phyloP scores from a whole-genome alignment of 2,329 filamentous ascomycete species.

The Pyrenophora teres region DNA sequence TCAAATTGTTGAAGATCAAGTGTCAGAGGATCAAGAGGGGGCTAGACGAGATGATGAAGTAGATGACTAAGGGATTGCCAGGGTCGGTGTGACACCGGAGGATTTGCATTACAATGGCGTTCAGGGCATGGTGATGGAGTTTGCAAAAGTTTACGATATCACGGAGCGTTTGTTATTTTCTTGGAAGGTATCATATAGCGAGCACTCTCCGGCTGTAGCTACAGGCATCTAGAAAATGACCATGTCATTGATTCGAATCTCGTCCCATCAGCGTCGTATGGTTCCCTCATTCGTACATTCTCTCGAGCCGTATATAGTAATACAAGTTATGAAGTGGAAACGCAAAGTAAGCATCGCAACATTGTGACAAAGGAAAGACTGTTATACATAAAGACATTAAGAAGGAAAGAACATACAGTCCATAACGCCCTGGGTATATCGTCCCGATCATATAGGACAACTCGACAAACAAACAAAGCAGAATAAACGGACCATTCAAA shows the following conservation, averaged over 20 bases:
- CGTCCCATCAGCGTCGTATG: no score
- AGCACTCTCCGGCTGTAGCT: not conserved
- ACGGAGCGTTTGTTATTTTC: conserved; percentile 11
- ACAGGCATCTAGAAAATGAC: not conserved
- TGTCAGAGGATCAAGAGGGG: conserved; percentile 74
- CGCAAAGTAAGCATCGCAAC: no score
- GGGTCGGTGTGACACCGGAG: not conserved
- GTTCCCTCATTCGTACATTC: no score
- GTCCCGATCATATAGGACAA: not conserved
- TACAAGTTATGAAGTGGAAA: no score
- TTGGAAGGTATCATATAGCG: not conserved
- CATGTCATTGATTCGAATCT: not conserved
- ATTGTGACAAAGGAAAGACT: no score
- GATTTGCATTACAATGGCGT: conserved; percentile 33
- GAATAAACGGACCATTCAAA: no score
- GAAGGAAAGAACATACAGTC: no score
- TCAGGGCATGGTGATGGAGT: conserved; percentile 19
- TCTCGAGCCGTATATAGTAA: no score
- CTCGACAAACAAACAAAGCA: not conserved
- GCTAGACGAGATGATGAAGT: conserved; percentile 55
- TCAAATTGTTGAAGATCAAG: conserved; percentile 85
- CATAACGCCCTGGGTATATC: not conserved
- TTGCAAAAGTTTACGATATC: conserved; percentile 31
- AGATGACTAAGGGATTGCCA: conserved; percentile 5
- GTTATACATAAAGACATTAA: no score